Conservation (phyloP, 176 grass and related monocot species). For the Eleusine indica region DNA sequence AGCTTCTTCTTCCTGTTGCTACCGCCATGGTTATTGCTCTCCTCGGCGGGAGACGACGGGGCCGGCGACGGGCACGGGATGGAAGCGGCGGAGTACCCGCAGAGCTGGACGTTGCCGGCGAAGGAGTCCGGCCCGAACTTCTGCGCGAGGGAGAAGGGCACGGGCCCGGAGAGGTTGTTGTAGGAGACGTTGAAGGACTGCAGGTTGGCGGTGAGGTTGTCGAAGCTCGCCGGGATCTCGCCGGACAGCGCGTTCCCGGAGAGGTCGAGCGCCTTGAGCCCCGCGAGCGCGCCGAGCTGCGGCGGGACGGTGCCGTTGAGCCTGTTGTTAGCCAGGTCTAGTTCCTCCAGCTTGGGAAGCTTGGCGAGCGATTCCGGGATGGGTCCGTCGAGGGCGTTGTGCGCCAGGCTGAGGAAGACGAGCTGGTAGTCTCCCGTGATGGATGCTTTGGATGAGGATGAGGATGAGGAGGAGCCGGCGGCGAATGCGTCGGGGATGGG, state of each 20-base stretch:
- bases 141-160: conserved; percentile 48
- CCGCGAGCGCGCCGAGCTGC: conserved; percentile 43
- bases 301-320: conserved; percentile 58
- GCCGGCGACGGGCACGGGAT: conserved; percentile 43
- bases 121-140: conserved; percentile 69
- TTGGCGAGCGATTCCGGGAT: conserved; percentile 36
- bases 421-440: conserved; percentile 56
- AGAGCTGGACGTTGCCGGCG: conserved; percentile 64
- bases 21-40: not conserved
- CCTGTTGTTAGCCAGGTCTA: conserved; percentile 48
- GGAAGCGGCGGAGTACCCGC: conserved; percentile 56
- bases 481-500: conserved; percentile 40
- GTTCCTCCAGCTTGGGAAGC: conserved; percentile 51
- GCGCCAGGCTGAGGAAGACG: conserved; percentile 47
- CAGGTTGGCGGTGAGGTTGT: conserved; percentile 60
- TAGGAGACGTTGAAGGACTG: conserved; percentile 62
- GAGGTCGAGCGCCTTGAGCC: conserved; percentile 67
- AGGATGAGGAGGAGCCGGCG: not conserved
- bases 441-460: conserved; percentile 7
- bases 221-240: conserved; percentile 56
- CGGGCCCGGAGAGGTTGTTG: conserved; percentile 72
- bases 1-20: conserved; percentile 48
- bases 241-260: conserved; percentile 60
- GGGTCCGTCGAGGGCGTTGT: conserved; percentile 43
- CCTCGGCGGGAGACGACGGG: conserved; percentile 33